phyloP scores from a whole-genome alignment of 352 stramenopile genomes.

The Phytopythium montanum region DNA sequence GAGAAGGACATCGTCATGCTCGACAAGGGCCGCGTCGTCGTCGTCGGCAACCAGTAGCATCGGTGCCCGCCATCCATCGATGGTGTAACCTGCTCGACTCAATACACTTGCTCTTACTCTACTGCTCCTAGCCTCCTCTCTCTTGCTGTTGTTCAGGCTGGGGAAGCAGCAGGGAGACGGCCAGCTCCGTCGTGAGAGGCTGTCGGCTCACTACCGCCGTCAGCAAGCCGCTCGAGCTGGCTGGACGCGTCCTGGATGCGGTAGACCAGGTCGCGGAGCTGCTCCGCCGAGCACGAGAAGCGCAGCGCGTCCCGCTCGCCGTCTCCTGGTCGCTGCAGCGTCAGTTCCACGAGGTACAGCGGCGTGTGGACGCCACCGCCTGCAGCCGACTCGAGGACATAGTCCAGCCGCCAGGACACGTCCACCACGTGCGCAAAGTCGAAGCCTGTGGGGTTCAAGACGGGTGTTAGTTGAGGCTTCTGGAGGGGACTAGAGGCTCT shows the following conservation, averaged over 20 bases:
- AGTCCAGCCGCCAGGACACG: conserved; percentile 69
- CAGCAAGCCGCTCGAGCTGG: conserved; percentile 53
- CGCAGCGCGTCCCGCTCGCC: conserved; percentile 24
- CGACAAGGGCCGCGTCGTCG: conserved; percentile 63
- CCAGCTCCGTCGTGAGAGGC: neutral
- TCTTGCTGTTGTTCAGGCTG: neutral
- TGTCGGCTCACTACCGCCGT: neutral
- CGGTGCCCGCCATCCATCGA: neutral
- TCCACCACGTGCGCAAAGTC: conserved; percentile 75
- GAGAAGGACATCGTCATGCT: conserved; percentile 92
- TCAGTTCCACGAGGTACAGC: conserved; percentile 64
- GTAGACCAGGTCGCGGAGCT: conserved; percentile 67
- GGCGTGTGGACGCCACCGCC: conserved; percentile 52
- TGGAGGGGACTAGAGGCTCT: too few relatives aligned
- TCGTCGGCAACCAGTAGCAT: conserved; percentile 34
- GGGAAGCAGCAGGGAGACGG: neutral
- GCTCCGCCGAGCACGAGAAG: conserved; percentile 70
- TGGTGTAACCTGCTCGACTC: neutral
- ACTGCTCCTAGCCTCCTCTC: neutral
- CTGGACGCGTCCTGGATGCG: conserved; percentile 59
- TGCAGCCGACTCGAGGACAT: conserved; percentile 51
- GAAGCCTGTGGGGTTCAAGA: conserved; percentile 30
- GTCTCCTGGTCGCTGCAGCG: conserved; percentile 38
- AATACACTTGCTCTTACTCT: neutral
- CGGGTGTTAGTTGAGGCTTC: too few relatives aligned